These are phyloP conservation scores for Wickerhamiella occidentalis DNA, from an alignment of 805 yeast genomes.

Conservation along the genomic window DNA sequence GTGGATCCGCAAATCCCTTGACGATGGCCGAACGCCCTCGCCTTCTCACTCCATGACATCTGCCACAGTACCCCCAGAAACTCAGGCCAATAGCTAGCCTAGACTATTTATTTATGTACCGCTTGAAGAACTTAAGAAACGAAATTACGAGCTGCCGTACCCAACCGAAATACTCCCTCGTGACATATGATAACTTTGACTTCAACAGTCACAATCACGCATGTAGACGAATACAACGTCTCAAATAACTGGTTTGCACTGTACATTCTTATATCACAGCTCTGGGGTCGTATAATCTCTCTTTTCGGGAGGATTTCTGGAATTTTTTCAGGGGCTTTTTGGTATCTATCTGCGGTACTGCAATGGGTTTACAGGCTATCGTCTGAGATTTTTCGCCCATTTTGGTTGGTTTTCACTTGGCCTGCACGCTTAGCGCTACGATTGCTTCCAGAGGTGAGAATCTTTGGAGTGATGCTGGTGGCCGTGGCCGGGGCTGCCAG, in stretches of 20 bases:
- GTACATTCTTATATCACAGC: background rate
- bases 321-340: too few species aligned
- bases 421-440: background rate
- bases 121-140: too few species aligned
- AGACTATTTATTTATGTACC: background rate
- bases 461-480: background rate
- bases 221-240: constrained; percentile 8
- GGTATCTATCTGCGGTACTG: background rate
- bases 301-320: background rate
- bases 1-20: constrained; percentile 24
- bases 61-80: background rate
- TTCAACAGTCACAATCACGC: constrained; percentile 2
- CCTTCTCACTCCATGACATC: background rate
- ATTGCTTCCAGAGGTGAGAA: background rate
- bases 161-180: background rate
- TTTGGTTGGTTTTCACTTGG: background rate
- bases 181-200: background rate
- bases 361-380: background rate
- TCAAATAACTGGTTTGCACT: background rate
- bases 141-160: background rate
- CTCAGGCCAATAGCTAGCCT: background rate
- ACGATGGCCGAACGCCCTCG: background rate
- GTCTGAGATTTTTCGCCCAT: background rate
- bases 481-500: background rate
- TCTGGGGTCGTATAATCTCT: background rate